These are phyloP conservation scores for Sporobolomyces roseus DNA, from an alignment of 768 basidiomycete species.

Conservation along the genomic window DNA sequence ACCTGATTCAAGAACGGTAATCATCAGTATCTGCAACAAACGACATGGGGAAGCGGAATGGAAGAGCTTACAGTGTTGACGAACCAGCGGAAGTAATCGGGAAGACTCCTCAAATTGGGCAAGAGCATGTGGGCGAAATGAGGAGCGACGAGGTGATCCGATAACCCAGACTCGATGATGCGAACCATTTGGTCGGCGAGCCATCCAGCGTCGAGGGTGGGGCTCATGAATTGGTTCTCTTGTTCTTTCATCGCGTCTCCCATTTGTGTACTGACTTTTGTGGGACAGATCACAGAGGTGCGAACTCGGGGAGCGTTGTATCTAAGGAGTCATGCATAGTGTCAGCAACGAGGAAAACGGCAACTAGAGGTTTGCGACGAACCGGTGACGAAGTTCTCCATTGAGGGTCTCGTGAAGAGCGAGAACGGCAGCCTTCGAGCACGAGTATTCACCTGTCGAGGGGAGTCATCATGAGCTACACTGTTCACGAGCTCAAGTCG, in stretches of 20 bases:
- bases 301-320: constrained; percentile 38
- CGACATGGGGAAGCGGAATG: neutral
- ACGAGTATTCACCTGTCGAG: constrained; percentile 25
- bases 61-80: constrained; percentile 7
- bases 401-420: constrained; percentile 30
- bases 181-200: constrained; percentile 26
- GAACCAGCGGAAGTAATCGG: constrained; percentile 30
- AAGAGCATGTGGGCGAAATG: constrained; percentile 15
- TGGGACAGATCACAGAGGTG: constrained; percentile 36
- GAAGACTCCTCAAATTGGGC: constrained; percentile 19
- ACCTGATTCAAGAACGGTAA: neutral
- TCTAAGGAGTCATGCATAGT: neutral
- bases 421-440: constrained; percentile 32
- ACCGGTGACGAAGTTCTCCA: constrained; percentile 32
- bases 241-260: constrained; percentile 31
- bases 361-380: neutral
- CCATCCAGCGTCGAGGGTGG: constrained; percentile 25
- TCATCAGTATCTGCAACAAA: neutral
- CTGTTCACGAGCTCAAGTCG: neutral
- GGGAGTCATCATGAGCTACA: too few relatives aligned
- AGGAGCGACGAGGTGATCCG: constrained; percentile 36
- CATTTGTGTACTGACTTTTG: constrained; percentile 33
- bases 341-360: neutral
- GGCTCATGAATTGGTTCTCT: constrained; percentile 31
- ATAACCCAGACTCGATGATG: constrained; percentile 28